Evolutionary conservation across 139 green algal genomes (phyloP), one percentile per base, ranked within the genome.

Genomic region (Tetraselmis striata): DNA sequence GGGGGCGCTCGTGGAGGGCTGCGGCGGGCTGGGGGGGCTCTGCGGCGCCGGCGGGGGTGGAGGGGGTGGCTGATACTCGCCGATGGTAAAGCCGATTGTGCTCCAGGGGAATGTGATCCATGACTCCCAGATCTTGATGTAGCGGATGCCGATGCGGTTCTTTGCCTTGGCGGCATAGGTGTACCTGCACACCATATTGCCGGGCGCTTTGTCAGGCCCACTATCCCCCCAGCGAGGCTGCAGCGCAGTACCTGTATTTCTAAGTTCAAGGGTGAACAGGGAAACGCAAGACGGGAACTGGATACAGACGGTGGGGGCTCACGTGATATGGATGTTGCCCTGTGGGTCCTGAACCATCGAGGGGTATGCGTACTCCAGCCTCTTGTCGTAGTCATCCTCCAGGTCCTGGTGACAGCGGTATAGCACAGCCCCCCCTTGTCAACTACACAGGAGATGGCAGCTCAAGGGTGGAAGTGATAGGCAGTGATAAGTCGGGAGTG

Each of bases 271-370:
- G n/a, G n/a, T n/a, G n/a, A n/a, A n/a, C n/a, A n/a, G n/a, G n/a
- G n/a, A n/a, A n/a, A n/a, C n/a, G n/a, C n/a, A n/a, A n/a, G n/a
- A n/a, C n/a, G n/a, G n/a, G n/a, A n/a, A n/a, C n/a, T n/a, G n/a
- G n/a, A n/a, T n/a, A n/a, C n/a, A n/a, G n/a, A n/a, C n/a, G n/a
- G 45, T 5, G 45, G 45, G 11, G 45, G 5, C 45, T 67, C 18
- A 80, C 28, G 77, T 58, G 27, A 80, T 2, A 32, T 80, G 77
- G 18, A 80, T 80, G 77, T 80, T 45, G 2, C 77, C 77, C 2
- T 80, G 29, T 26, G 31, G 31, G 28, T 27, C n/a, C 29, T 80
- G 77, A 11, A 80, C 29, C 29, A 80, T 32, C 2, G 77, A 59
- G 2, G 77, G 77, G 29, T 80, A 80, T 2, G 28, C n/a, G 77